Evolutionary conservation across 2,329 filamentous ascomycete genomes (phyloP).

Genomic region (Zasmidium citrigriseum): DNA sequence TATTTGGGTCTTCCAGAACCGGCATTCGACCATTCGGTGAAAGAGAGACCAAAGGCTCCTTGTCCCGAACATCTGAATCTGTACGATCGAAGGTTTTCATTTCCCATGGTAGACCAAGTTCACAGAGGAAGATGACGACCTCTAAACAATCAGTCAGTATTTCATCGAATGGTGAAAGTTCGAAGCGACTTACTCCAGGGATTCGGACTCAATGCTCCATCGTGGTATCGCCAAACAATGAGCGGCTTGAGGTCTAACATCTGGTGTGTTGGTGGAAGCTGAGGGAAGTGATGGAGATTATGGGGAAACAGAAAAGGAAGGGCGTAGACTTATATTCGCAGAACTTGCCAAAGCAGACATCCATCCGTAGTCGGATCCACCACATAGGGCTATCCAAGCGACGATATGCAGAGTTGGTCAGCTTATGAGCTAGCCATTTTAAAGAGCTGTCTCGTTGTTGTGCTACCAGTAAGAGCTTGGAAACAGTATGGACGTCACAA

Average conservation of each 20-base stretch:
- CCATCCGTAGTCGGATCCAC: too few species aligned
- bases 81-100: slow-evolving; percentile 30
- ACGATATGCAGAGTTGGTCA: too few species aligned
- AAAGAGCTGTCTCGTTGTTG: too few species aligned
- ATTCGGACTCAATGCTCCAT: not conserved
- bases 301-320: not conserved
- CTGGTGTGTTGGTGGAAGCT: not conserved
- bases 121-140: slow-evolving; percentile 47
- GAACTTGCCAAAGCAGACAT: too few species aligned
- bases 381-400: too few species aligned
- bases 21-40: slow-evolving; percentile 47
- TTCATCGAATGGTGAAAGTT: not conserved
- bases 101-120: slow-evolving; percentile 46
- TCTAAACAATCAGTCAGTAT: slow-evolving; percentile 19
- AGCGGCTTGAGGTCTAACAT: not conserved
- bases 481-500: too few species aligned
- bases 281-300: not conserved
- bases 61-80: slow-evolving; percentile 44
- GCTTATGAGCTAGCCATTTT: too few species aligned
- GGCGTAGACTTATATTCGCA: too few species aligned
- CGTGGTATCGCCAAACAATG: not conserved
- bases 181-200: not conserved
- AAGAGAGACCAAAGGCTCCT: slow-evolving; percentile 38
- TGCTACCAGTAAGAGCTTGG: too few species aligned
- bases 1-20: slow-evolving; percentile 49